Conservation (phyloP, 257 asterid species). For the Handroanthus guayacan region DNA sequence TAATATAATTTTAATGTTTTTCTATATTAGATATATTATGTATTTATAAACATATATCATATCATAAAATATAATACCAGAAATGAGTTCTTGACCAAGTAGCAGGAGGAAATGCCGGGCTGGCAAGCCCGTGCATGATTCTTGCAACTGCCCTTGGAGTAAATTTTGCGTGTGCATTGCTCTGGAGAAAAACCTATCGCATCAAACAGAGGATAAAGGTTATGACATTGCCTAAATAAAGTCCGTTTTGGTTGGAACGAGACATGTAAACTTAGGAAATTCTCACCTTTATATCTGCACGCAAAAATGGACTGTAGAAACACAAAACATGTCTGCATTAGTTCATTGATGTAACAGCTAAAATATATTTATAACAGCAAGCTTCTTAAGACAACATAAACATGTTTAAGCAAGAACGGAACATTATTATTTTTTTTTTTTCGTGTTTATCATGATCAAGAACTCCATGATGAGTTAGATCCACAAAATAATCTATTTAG, state of each 20-base stretch:
- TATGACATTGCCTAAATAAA: conserved; percentile 18
- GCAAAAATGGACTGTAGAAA: conserved; percentile 78
- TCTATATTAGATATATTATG: no score
- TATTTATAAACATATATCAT: no score
- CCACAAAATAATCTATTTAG: conserved; percentile 1
- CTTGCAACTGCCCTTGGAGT: conserved; percentile 95
- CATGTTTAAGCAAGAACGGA: not conserved
- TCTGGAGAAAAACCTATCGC: conserved; percentile 85
- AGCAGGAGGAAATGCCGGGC: conserved; percentile 90
- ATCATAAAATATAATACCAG: conserved; percentile 57
- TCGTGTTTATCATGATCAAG: conserved; percentile 21
- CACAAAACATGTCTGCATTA: conserved; percentile 35
- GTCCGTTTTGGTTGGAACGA: conserved; percentile 15
- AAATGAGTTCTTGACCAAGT: conserved; percentile 95
- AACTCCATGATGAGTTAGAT: no score
- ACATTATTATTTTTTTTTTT: not conserved
- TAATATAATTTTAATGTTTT: no score
- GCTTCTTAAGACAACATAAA: conserved; percentile 9
- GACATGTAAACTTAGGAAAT: not conserved
- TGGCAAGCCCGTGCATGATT: conserved; percentile 85
- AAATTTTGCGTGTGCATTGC: conserved; percentile 79
- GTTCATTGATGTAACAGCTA: conserved; percentile 28
- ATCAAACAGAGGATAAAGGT: conserved; percentile 36
- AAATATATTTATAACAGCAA: conserved; percentile 10
- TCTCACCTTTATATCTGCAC: conserved; percentile 88